Evolutionary conservation across 495 filamentous ascomycete genomes (phyloP).

Genomic region (Podospora tetraspora): DNA sequence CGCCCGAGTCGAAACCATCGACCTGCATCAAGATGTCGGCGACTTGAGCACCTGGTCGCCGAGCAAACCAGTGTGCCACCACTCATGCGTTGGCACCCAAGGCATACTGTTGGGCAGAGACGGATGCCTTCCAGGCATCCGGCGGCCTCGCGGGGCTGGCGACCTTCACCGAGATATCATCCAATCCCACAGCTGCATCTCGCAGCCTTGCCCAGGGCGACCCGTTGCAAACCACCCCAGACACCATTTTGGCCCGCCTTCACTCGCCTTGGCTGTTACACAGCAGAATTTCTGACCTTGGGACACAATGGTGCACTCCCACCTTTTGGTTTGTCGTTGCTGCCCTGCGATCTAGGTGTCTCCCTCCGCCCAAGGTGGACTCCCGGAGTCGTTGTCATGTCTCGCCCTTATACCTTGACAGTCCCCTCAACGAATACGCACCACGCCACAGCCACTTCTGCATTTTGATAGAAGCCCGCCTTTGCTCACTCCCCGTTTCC

Average conservation of each 20-base stretch:
- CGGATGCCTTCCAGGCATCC: conserved; percentile 12
- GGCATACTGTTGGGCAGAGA: conserved; percentile 15
- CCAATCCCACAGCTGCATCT: neutral
- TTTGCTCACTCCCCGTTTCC: neutral
- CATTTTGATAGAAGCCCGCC: neutral
- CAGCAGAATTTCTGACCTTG: neutral
- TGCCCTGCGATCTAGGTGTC: neutral
- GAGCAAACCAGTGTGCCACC: conserved; percentile 3
- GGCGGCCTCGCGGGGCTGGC: conserved; percentile 24
- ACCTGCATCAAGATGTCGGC: conserved; percentile 3
- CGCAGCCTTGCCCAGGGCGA: conserved; percentile 17
- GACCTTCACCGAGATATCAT: conserved; percentile 23
- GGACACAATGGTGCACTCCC: neutral
- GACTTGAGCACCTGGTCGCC: neutral
- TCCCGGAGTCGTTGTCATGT: neutral
- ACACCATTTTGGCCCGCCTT: conserved; percentile 4
- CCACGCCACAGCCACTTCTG: neutral
- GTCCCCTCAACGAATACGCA: neutral
- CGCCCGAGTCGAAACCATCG: conserved; percentile 4
- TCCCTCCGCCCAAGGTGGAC: neutral
- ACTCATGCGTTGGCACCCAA: conserved; percentile 23
- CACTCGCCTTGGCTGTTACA: neutral
- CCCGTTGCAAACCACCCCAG: conserved; percentile 17
- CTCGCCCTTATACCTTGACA: neutral
- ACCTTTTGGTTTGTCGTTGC: neutral